Evolutionary conservation across 345 rosid genomes (phyloP).

Genomic region (Bretschneidera sinensis): DNA sequence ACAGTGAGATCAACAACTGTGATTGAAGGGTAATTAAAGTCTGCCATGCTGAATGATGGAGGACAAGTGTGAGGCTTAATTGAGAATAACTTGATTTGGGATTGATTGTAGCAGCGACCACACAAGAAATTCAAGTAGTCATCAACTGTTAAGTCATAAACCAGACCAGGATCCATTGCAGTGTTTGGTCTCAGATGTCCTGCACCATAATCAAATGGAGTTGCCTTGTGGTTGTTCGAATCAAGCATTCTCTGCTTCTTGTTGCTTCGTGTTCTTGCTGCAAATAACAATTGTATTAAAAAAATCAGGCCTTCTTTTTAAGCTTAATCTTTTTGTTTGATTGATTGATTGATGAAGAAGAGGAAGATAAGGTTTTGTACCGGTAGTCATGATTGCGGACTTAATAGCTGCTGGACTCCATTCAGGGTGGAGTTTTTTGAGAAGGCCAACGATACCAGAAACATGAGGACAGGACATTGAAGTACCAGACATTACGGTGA

Average conservation of each 20-base stretch:
- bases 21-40: conserved; percentile 59
- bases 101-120: conserved; percentile 26
- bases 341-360: too few species aligned
- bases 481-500: conserved; percentile 31
- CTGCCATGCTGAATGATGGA: conserved; percentile 9
- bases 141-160: conserved; percentile 28
- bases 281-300: too few species aligned
- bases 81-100: conserved; percentile 9
- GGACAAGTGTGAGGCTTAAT: conserved; percentile 27
- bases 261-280: conserved; percentile 31
- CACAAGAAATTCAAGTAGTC: conserved; percentile 48
- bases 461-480: conserved; percentile 66
- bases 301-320: too few species aligned
- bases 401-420: conserved; percentile 51
- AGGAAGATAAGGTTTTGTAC: too few species aligned
- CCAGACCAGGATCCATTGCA: conserved; percentile 51
- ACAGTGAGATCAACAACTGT: conserved; percentile 22
- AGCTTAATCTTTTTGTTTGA: too few species aligned
- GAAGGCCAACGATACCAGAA: conserved; percentile 46
- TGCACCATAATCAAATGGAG: conserved; percentile 45
- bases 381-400: conserved; percentile 48
- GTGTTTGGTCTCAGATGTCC: conserved; percentile 44
- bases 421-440: conserved; percentile 34
- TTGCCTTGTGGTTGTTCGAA: conserved; percentile 22
- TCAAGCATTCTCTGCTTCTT: conserved; percentile 19